phyloP scores from a whole-genome alignment of 176 grass and related monocot species.

The Eragrostis curvula region DNA sequence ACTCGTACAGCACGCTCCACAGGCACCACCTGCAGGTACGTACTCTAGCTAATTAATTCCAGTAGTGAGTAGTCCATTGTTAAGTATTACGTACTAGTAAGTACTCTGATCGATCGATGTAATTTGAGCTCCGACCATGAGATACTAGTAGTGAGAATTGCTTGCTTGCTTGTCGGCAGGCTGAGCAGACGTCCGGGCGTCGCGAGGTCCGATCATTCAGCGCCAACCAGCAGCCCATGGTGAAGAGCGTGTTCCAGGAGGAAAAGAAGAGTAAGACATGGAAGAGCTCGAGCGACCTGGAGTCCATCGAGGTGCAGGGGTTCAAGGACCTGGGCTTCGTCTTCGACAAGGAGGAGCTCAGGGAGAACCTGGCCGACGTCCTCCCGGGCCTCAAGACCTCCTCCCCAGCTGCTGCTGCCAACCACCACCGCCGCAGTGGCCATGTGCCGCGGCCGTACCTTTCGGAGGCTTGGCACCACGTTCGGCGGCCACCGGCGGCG shows the following conservation, averaged over 20 bases:
- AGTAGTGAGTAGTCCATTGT: too few relatives aligned
- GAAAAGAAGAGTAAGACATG: constrained; percentile 61
- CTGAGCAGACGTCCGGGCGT: too few relatives aligned
- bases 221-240: too few relatives aligned
- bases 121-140: too few relatives aligned
- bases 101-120: too few relatives aligned
- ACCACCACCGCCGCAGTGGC: too few relatives aligned
- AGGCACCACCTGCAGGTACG: constrained; percentile 1
- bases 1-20: constrained; percentile 50
- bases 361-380: constrained; percentile 54
- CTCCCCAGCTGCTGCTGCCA: too few relatives aligned
- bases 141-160: too few relatives aligned
- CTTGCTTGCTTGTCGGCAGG: too few relatives aligned
- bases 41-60: too few relatives aligned
- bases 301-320: constrained; percentile 89
- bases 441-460: constrained; percentile 57
- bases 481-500: constrained; percentile 39
- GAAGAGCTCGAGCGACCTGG: constrained; percentile 69
- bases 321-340: constrained; percentile 94
- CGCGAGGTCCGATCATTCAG: too few relatives aligned
- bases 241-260: not conserved
- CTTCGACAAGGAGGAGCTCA: constrained; percentile 66
- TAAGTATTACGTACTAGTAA: not conserved
- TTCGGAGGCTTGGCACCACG: constrained; percentile 70
- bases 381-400: constrained; percentile 65